Evolutionary conservation across 805 yeast genomes (phyloP).

Genomic region (Nakazawaea wyomingensis): DNA sequence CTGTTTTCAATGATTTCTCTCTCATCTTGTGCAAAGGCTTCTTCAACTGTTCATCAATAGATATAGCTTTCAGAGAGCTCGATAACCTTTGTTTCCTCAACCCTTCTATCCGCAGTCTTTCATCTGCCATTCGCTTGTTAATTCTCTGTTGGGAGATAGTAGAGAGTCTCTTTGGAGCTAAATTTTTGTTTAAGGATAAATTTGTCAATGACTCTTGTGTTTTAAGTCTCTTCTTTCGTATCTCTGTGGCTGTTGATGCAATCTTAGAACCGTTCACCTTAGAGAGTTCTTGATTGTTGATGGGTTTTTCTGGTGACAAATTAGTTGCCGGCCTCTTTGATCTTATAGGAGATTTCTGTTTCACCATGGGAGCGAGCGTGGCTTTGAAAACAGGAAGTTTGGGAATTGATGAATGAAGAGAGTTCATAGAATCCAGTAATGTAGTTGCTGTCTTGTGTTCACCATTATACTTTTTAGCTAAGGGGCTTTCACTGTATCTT

Average conservation of each 20-base stretch:
- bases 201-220: conserved; percentile 7
- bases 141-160: conserved; percentile 2
- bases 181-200: conserved; percentile 2
- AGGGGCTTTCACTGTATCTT: conserved; percentile 10
- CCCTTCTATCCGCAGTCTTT: conserved; percentile 8
- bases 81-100: conserved; percentile 8
- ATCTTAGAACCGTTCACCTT: not conserved
- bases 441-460: no score
- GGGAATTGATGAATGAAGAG: conserved; percentile 1
- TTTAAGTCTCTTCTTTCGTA: conserved; percentile 5
- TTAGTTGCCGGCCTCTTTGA: not conserved
- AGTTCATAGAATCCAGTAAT: no score
- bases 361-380: not conserved
- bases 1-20: conserved; percentile 10
- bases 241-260: conserved; percentile 3
- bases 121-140: conserved; percentile 12
- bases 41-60: conserved; percentile 9
- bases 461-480: not conserved
- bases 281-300: conserved; percentile 7
- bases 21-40: conserved; percentile 10
- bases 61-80: not conserved
- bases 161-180: conserved; percentile 3
- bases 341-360: not conserved
- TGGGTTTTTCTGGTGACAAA: conserved; percentile 8
- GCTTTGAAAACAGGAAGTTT: conserved; percentile 6